Conservation (phyloP, 2,329 filamentous ascomycete species). For the Botrytis elliptica region DNA sequence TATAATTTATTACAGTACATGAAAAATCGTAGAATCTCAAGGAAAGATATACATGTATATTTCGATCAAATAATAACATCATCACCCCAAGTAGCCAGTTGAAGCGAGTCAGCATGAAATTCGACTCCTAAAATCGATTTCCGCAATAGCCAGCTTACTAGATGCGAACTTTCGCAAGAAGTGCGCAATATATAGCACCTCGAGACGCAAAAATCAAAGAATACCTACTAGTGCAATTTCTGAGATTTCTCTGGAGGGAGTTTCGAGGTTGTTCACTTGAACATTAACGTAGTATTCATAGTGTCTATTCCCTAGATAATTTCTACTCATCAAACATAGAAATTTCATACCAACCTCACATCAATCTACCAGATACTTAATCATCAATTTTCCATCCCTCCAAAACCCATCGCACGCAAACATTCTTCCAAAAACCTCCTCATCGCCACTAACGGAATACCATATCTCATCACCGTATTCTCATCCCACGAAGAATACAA, state of each 20-base stretch:
- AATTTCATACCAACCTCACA: too few species aligned
- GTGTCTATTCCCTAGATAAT: background rate
- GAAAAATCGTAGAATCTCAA: too few species aligned
- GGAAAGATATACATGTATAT: too few species aligned
- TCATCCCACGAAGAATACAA: slow-evolving; percentile 57
- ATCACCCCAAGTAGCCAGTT: too few species aligned
- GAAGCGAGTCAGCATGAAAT: too few species aligned
- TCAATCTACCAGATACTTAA: background rate
- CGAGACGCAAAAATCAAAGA: background rate
- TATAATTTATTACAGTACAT: too few species aligned
- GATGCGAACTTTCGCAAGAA: background rate
- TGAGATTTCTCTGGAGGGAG: background rate
- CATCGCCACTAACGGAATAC: slow-evolving; percentile 48
- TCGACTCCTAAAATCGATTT: fast-evolving
- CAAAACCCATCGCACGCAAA: background rate
- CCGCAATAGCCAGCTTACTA: fast-evolving
- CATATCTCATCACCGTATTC: slow-evolving; percentile 50
- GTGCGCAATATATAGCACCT: background rate
- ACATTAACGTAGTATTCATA: fast-evolving
- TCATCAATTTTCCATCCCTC: background rate
- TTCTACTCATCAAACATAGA: background rate
- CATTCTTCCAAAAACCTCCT: background rate
- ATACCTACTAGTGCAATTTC: background rate
- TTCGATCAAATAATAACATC: too few species aligned
- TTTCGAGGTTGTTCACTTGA: background rate